A percentile compares a stretch with the other conserved stretches of the same genome.
Evolutionary conservation across 345 rosid species (phyloP).

Genomic region (Syzygium aqueum): DNA sequence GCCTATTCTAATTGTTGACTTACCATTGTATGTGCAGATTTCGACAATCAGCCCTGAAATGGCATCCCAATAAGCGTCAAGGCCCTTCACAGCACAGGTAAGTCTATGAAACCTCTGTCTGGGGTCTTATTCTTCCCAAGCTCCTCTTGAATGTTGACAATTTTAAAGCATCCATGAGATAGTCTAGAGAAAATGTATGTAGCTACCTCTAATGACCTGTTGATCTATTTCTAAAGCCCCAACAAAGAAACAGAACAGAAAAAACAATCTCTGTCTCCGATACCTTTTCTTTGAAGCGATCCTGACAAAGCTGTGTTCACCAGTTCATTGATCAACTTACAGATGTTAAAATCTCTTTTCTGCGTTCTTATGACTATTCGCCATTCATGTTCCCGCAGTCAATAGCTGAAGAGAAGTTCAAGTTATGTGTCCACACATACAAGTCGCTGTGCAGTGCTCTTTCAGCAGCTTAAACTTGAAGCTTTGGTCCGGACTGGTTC

Average conservation of each 20-base stretch:
- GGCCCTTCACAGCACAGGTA: slow-evolving; percentile 72
- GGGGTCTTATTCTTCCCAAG: background rate
- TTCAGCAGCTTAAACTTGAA: slow-evolving; percentile 1
- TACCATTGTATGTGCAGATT: slow-evolving; percentile 35
- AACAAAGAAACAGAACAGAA: background rate
- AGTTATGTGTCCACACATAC: slow-evolving; percentile 68
- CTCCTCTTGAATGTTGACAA: background rate
- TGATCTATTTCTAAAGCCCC: background rate
- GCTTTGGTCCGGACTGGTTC: background rate
- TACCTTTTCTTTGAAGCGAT: background rate
- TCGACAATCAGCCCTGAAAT: slow-evolving; percentile 61
- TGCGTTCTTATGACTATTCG: background rate
- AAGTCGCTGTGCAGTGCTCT: slow-evolving; percentile 61
- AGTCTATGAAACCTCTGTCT: background rate
- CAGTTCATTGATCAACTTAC: background rate
- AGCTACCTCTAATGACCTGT: background rate
- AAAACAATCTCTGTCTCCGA: background rate
- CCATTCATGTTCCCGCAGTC: slow-evolving; percentile 31
- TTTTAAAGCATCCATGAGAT: background rate
- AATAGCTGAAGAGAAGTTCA: slow-evolving; percentile 81
- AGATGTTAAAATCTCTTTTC: background rate
- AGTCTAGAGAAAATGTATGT: background rate
- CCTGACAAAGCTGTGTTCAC: background rate
- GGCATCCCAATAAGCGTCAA: slow-evolving; percentile 95
- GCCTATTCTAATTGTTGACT: background rate